Base-by-base conservation (phyloP, 177 flowering plant genomes). In the Vitis hybrid region DNA sequence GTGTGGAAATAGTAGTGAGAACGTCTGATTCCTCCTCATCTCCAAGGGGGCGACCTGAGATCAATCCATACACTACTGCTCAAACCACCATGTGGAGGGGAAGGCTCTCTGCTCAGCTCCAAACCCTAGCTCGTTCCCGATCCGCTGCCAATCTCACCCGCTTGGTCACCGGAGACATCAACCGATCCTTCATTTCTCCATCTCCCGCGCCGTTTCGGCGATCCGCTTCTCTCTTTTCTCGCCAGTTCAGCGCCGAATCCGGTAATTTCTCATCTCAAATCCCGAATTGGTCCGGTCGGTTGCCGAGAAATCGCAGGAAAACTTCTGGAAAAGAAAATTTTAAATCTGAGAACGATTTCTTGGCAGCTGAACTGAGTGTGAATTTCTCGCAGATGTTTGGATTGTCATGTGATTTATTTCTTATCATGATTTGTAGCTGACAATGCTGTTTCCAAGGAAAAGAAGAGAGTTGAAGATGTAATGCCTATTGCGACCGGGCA, bases 401-500 rank as follows among this genome's bases (percentile, higher is more conserved):
- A 14, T 3, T 11, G 49, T 12, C 46, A 18, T 52, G 11, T 66
- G 60, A 46, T 40, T 27, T 50, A 6, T 69, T 67, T 63, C 6
- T 32, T 60, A 52, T 60, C 19, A 6, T 30, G n/a, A 49, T 61
- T 60, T 56, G 60, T 49, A 70, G 78, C 76, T 35, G 83, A 64
- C 48, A 63, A 72, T 70, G 58, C 74, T 59, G 77, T 75, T 35
- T 56, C 69, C 10, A 61, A 72, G 62, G 79, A 52, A 73, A 85
- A 81, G 76, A 86, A 85, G 88, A 86, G 59, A 62, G 88, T 92
- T 60, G 98, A 91, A 74, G 93, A 94, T 73, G 85, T 92, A 70
- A 84, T 86, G 86, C 97, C 94, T 3, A 92, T 94, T 67, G 98
- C 98, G 0, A 94, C 98, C 32, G 98, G 98, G 14, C 97, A 90